phyloP scores from a whole-genome alignment of 306 rosid species.

The Lagenaria siceraria region DNA sequence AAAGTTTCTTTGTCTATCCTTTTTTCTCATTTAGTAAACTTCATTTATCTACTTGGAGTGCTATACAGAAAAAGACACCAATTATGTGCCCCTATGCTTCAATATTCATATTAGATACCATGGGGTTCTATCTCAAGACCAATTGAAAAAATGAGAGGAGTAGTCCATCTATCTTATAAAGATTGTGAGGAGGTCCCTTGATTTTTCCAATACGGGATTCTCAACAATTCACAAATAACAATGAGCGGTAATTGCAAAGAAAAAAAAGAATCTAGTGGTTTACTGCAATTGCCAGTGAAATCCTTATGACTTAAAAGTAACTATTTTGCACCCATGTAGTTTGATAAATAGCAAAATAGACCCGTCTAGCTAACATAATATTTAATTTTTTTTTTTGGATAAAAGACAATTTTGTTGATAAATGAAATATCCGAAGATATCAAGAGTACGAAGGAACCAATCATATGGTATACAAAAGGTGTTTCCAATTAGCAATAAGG shows the following conservation, averaged over 20 bases:
- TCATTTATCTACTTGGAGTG: neutral
- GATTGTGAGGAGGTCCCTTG: too few relatives aligned
- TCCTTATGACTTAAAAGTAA: neutral
- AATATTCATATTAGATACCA: neutral
- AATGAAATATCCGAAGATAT: too few relatives aligned
- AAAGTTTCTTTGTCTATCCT: neutral
- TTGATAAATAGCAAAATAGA: neutral
- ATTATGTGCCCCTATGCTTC: neutral
- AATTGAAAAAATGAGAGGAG: too few relatives aligned
- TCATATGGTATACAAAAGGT: too few relatives aligned
- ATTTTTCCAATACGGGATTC: too few relatives aligned
- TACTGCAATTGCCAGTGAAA: neutral
- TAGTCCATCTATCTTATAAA: too few relatives aligned
- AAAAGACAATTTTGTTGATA: too few relatives aligned
- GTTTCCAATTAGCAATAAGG: too few relatives aligned
- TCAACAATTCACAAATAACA: neutral
- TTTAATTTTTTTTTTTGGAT: too few relatives aligned
- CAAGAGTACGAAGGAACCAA: too few relatives aligned
- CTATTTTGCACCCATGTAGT: neutral
- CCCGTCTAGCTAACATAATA: neutral
- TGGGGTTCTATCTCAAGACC: too few relatives aligned
- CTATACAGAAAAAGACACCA: neutral
- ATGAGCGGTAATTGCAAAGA: neutral
- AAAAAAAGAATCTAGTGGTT: neutral
- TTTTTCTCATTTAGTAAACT: neutral